Evolutionary conservation across 2,329 filamentous ascomycete genomes (phyloP).

Genomic region (Cordyceps cateniannulata): DNA sequence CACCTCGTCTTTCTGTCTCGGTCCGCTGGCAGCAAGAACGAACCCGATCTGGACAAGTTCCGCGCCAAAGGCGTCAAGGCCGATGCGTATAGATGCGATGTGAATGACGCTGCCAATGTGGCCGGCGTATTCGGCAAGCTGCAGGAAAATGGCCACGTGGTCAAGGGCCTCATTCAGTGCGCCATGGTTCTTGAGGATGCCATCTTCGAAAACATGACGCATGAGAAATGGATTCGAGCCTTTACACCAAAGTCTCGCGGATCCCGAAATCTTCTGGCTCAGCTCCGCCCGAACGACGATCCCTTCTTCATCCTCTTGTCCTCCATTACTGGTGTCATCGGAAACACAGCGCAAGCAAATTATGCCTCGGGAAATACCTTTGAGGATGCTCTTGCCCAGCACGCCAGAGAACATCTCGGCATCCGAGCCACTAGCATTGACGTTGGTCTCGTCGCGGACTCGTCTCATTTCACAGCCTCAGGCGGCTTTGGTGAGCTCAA

Average conservation of each 20-base stretch:
- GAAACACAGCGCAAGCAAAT: slow-evolving; percentile 15
- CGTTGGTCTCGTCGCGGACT: slow-evolving; percentile 15
- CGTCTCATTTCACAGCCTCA: slow-evolving; percentile 14
- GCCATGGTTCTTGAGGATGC: slow-evolving; percentile 16
- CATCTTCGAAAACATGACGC: slow-evolving; percentile 18
- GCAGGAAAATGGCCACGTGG: not conserved
- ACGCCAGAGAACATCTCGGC: not conserved
- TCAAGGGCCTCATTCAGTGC: slow-evolving; percentile 16
- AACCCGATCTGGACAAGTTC: not conserved
- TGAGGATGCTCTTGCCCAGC: slow-evolving; percentile 16
- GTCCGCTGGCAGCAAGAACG: slow-evolving; percentile 7
- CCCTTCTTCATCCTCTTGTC: slow-evolving; percentile 18
- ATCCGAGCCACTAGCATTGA: slow-evolving; percentile 11
- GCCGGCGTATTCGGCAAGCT: slow-evolving; percentile 3
- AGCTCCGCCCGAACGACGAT: not conserved
- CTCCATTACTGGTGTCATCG: slow-evolving; percentile 16
- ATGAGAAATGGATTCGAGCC: slow-evolving; percentile 13
- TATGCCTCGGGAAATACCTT: slow-evolving; percentile 17
- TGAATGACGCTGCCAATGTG: slow-evolving; percentile 1
- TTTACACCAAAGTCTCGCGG: slow-evolving; percentile 16
- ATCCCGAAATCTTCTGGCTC: slow-evolving; percentile 15
- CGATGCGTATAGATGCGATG: slow-evolving; percentile 12
- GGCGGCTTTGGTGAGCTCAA: slow-evolving; percentile 14
- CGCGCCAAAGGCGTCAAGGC: not conserved
- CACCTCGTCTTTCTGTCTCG: slow-evolving; percentile 33